phyloP scores from a whole-genome alignment of 129 eudicot genomes.

The Flaveria bidentis region DNA sequence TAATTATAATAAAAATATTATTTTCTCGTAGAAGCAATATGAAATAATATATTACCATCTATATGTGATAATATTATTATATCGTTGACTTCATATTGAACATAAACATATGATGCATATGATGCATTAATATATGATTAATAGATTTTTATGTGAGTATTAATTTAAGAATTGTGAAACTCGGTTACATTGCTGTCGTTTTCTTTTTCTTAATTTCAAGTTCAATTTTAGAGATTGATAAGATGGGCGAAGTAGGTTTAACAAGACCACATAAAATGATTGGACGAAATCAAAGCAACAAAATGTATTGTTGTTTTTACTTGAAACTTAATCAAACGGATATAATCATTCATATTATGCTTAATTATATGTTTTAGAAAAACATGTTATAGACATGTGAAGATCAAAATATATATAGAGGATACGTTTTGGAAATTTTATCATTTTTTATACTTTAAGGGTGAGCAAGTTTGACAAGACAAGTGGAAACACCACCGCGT shows the following conservation, averaged over 20 bases:
- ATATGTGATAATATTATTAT: neutral
- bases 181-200: neutral
- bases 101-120: neutral
- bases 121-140: neutral
- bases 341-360: neutral
- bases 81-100: neutral
- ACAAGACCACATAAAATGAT: slow-evolving; percentile 31
- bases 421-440: no score
- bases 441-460: no score
- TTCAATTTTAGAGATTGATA: slow-evolving; percentile 10
- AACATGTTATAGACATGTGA: no score
- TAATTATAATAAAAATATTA: neutral
- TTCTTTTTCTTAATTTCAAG: neutral
- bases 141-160: neutral
- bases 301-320: slow-evolving; percentile 16
- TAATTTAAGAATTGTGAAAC: neutral
- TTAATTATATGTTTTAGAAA: no score
- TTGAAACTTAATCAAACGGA: neutral
- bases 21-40: neutral
- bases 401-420: no score
- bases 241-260: slow-evolving; percentile 17
- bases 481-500: no score
- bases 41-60: neutral
- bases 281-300: slow-evolving; percentile 21
- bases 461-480: no score